Conservation (phyloP, 1,139 yeast species). For the Blastobotrys proliferans region DNA sequence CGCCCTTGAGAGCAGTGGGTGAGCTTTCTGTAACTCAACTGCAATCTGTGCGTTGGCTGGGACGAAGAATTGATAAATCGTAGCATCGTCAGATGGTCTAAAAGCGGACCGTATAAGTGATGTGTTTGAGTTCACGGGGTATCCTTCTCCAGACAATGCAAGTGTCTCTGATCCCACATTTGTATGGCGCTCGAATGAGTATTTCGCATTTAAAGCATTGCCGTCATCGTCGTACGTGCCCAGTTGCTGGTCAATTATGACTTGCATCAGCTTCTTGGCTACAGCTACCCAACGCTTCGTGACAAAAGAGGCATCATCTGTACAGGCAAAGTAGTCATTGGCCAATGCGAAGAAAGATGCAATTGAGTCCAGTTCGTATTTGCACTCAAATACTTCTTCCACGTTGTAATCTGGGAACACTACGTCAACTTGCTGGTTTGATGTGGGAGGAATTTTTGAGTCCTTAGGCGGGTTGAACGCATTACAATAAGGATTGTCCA, state of each 20-base stretch:
- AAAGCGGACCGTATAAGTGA: conserved; percentile 82
- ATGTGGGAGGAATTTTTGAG: conserved; percentile 9
- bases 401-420: conserved; percentile 72
- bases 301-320: conserved; percentile 50
- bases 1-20: conserved; percentile 24
- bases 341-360: conserved; percentile 76
- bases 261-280: conserved; percentile 46
- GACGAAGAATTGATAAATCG: conserved; percentile 71
- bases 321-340: conserved; percentile 61
- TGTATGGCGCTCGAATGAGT: conserved; percentile 70
- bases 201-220: conserved; percentile 32
- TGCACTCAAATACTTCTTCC: conserved; percentile 76
- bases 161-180: conserved; percentile 77
- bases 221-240: conserved; percentile 63
- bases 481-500: conserved; percentile 73
- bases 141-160: conserved; percentile 73
- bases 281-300: conserved; percentile 59
- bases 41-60: conserved; percentile 83
- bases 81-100: conserved; percentile 87
- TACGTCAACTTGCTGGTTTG: conserved; percentile 39
- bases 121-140: conserved; percentile 70
- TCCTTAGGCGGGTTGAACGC: conserved; percentile 84
- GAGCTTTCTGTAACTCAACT: conserved; percentile 51
- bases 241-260: conserved; percentile 56
- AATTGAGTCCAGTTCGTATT: conserved; percentile 81